These are phyloP conservation scores for Penicillium cinerascens DNA, from an alignment of 495 filamentous ascomycete species.

Conservation along the genomic window DNA sequence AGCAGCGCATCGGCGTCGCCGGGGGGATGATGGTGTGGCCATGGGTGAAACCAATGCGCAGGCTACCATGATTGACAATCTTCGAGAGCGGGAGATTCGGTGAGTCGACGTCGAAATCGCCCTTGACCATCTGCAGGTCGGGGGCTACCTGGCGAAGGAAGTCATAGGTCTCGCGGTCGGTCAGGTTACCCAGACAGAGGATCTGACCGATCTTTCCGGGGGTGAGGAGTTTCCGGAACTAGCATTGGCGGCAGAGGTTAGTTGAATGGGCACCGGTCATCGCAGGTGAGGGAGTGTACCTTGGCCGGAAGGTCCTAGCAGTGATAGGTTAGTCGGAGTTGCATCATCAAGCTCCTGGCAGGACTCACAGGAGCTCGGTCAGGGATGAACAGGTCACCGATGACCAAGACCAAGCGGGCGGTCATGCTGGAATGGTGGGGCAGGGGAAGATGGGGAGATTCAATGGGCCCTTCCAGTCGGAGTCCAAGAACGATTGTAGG, in stretches of 20 bases:
- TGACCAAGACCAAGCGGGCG: constrained; percentile 80
- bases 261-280: not conserved
- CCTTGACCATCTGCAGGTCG: constrained; percentile 93
- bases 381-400: constrained; percentile 97
- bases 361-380: constrained; percentile 77
- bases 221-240: constrained; percentile 98
- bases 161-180: constrained; percentile 89
- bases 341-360: constrained; percentile 1
- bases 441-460: constrained; percentile 8
- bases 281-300: constrained; percentile 44
- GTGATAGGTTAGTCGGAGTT: constrained; percentile 20
- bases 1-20: constrained; percentile 88
- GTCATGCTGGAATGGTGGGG: constrained; percentile 53
- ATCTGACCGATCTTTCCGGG: constrained; percentile 98
- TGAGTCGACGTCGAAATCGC: constrained; percentile 90
- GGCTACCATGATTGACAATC: constrained; percentile 87
- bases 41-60: constrained; percentile 95
- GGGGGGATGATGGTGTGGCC: constrained; percentile 92
- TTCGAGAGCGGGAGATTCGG: constrained; percentile 86
- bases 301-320: constrained; percentile 83
- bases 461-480: constrained; percentile 32
- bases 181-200: constrained; percentile 94
- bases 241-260: constrained; percentile 8
- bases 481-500: not conserved
- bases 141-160: constrained; percentile 89